Conservation (phyloP, 2,329 filamentous ascomycete species). For the Penicillium sp. region DNA sequence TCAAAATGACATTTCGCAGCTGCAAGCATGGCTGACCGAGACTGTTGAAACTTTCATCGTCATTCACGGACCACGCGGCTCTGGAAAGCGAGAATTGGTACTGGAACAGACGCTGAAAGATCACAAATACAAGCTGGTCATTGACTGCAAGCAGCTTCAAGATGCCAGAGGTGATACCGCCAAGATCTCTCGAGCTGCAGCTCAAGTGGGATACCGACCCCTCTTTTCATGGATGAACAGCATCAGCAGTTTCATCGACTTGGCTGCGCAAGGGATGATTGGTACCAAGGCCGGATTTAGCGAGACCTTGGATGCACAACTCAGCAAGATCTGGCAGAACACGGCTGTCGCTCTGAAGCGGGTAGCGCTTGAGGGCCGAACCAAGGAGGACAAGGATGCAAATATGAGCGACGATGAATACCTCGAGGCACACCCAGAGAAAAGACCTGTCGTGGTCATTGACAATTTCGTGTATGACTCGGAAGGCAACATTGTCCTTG, state of each 20-base stretch:
- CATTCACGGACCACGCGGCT: slow-evolving; percentile 87
- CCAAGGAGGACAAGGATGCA: slow-evolving; percentile 73
- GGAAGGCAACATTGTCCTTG: slow-evolving; percentile 67
- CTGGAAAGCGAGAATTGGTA: slow-evolving; percentile 86
- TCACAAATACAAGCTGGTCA: slow-evolving; percentile 75
- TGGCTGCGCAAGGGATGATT: slow-evolving; percentile 90
- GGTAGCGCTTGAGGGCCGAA: slow-evolving; percentile 71
- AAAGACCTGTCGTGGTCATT: slow-evolving; percentile 79
- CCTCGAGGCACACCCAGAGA: slow-evolving; percentile 85
- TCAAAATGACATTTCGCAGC: slow-evolving; percentile 76
- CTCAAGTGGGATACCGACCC: slow-evolving; percentile 84
- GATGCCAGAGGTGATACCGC: slow-evolving; percentile 86
- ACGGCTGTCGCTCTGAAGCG: slow-evolving; percentile 77
- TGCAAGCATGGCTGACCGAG: slow-evolving; percentile 84
- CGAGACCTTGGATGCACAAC: slow-evolving; percentile 85
- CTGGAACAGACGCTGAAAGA: slow-evolving; percentile 79
- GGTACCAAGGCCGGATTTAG: slow-evolving; percentile 94
- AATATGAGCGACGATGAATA: slow-evolving; percentile 80
- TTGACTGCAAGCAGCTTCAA: slow-evolving; percentile 92
- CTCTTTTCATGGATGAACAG: slow-evolving; percentile 97
- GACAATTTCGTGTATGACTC: slow-evolving; percentile 87
- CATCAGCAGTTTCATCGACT: slow-evolving; percentile 86
- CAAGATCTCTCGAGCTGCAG: slow-evolving; percentile 80
- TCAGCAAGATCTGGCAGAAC: slow-evolving; percentile 86
- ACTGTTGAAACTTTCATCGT: slow-evolving; percentile 91